Base-by-base conservation (phyloP, 1,284 basidiomycete genomes). In the Ceratobasidium sp. region DNA sequence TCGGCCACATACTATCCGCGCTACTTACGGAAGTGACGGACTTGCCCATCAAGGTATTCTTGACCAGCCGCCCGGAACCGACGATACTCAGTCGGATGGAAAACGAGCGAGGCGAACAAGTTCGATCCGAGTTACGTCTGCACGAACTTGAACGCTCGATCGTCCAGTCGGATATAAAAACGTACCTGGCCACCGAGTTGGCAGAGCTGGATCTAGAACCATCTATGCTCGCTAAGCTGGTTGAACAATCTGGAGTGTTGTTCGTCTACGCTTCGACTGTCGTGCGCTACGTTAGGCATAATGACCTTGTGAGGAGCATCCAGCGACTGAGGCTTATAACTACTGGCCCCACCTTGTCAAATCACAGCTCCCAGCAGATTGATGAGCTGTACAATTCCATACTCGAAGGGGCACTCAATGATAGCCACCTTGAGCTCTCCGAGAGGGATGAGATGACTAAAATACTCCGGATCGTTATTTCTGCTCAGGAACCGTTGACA, bases 71-170 rank as follows among this genome's bases (percentile, higher is more conserved):
- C 3, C 68, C 68, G 3, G 33, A 56, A n/a, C 3, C 68, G 2
- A 58, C 10, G 6, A 70, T 70, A 70, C 39, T 42, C 1, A 53
- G 56, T 12, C 49, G n/a, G 1, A 70, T 70, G 68, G 4, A 7
- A 9, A 13, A 13, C 5, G 2, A 15, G 13, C 10, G 33, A 15
- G 49, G 20, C n/a, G 51, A 56, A 12, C 23, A 9, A 1, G 9
- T 55, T 2, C 51, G 28, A 2, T 1, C 3, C 3, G 55, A 55
- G 9, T 28, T 70, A 6, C 49, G 51, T 4, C 66, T 79, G 10
- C 78, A 79, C 73, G 78, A 77, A 46, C 46, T 79, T 20, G 78
- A 77, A 26, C 39, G 23, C 6, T 56, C 58, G 2, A 64, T 72
- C 9, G 79, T 78, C 5, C 33, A 68, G 10, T 13, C 40, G 1